Conservation (phyloP, 2,329 filamentous ascomycete genomes). For the Cercospora sesami region DNA sequence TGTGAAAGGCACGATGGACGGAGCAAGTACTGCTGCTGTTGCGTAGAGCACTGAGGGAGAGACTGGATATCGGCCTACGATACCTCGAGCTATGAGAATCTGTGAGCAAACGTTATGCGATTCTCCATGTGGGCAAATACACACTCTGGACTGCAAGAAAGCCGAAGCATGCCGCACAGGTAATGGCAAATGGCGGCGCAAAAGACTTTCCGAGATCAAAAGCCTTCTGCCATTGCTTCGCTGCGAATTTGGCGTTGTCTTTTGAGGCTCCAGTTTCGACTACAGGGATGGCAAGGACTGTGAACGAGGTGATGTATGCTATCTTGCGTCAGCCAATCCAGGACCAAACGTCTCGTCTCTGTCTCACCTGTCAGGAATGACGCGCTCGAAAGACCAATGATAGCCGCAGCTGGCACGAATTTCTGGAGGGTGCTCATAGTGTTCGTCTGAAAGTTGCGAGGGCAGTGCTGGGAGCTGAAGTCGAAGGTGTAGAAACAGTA, state of each 20-base stretch:
- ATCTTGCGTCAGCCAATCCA: background rate
- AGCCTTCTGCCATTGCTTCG: constrained; percentile 31
- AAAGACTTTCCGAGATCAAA: constrained; percentile 28
- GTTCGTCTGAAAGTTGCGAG: background rate
- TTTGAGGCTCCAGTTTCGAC: constrained; percentile 25
- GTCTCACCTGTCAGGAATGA: constrained; percentile 23
- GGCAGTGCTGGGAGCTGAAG: background rate
- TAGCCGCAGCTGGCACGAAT: constrained; percentile 21
- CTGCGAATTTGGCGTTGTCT: constrained; percentile 20
- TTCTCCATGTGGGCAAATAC: background rate
- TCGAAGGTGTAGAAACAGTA: background rate
- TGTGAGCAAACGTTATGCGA: constrained; percentile 5
- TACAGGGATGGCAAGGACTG: constrained; percentile 26
- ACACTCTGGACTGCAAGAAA: constrained; percentile 29
- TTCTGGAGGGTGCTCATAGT: constrained; percentile 22
- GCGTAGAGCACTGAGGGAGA: constrained; percentile 28
- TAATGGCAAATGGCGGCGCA: constrained; percentile 28
- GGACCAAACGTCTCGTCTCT: background rate
- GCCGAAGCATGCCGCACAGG: constrained; percentile 22
- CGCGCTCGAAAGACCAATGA: constrained; percentile 26
- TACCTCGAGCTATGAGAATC: constrained; percentile 10
- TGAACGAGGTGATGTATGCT: constrained; percentile 29
- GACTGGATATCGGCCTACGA: constrained; percentile 18
- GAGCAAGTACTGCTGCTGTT: constrained; percentile 27
- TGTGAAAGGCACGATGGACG: constrained; percentile 34